These are phyloP conservation scores for Onygenales sp. DNA, from an alignment of 2,329 filamentous ascomycete species.

Conservation along the genomic window DNA sequence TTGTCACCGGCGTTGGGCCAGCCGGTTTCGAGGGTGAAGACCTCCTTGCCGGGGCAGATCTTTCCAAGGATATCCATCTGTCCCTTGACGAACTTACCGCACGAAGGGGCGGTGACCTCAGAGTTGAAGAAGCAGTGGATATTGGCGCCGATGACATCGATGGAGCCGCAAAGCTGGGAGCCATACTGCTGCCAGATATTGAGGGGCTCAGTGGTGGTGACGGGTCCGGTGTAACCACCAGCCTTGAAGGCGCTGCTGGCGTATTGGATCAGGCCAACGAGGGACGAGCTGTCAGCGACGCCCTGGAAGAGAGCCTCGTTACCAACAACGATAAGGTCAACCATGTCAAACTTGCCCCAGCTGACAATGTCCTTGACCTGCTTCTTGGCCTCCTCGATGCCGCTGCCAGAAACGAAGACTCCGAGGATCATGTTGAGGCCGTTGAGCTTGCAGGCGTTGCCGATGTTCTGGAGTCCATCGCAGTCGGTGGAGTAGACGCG, in stretches of 20 bases:
- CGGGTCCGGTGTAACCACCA: conserved; percentile 61
- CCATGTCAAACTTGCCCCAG: conserved; percentile 63
- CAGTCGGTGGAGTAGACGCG: conserved; percentile 94
- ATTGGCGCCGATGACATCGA: conserved; percentile 78
- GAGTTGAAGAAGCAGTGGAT: conserved; percentile 93
- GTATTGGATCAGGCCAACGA: conserved; percentile 60
- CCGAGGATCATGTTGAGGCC: conserved; percentile 76
- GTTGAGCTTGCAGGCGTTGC: conserved; percentile 54
- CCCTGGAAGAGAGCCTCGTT: conserved; percentile 83
- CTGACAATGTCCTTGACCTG: conserved; percentile 65
- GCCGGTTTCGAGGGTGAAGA: conserved; percentile 80
- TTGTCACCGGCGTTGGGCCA: conserved; percentile 65
- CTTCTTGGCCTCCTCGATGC: conserved; percentile 53
- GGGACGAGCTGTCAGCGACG: conserved; percentile 53
- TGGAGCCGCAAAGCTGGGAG: conserved; percentile 54
- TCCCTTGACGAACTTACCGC: conserved; percentile 64
- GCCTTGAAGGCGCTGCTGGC: conserved; percentile 53
- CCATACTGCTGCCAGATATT: conserved; percentile 61
- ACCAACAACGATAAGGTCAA: conserved; percentile 74
- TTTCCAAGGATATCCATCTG: conserved; percentile 63
- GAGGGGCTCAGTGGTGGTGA: conserved; percentile 82
- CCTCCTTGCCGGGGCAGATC: conserved; percentile 62
- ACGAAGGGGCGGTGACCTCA: conserved; percentile 50
- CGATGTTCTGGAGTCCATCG: conserved; percentile 66
- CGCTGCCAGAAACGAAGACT: conserved; percentile 65